phyloP scores from a whole-genome alignment of 108 stramenopile genomes.

The Conticribra weissflogii region DNA sequence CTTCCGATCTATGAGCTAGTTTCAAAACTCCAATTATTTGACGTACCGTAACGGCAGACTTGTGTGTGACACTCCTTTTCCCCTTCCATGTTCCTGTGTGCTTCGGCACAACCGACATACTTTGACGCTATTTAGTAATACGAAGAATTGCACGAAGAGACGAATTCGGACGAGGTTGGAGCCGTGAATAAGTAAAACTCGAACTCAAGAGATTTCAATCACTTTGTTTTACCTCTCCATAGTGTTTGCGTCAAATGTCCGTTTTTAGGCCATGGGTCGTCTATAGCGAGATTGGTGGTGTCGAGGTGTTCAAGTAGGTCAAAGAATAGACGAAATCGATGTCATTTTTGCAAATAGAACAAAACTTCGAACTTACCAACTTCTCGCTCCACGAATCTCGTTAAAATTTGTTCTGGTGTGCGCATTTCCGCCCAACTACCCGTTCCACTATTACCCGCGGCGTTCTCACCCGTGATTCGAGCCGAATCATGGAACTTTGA shows the following conservation, averaged over 20 bases:
- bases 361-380: no score
- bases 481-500: constrained; percentile 34
- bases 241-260: constrained; percentile 34
- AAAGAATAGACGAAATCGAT: no score
- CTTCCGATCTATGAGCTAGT: background rate
- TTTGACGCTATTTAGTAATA: no score
- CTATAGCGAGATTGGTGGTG: no score
- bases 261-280: constrained; percentile 34
- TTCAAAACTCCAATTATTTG: background rate
- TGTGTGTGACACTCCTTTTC: constrained; percentile 36
- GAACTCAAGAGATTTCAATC: background rate
- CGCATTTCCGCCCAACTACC: constrained; percentile 24
- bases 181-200: background rate
- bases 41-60: constrained; percentile 27
- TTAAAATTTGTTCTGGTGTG: constrained; percentile 23
- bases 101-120: constrained; percentile 45
- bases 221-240: constrained; percentile 13
- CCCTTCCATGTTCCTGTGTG: constrained; percentile 15
- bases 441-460: constrained; percentile 25
- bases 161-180: background rate
- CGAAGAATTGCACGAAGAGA: no score
- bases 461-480: constrained; percentile 31
- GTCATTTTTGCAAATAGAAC: no score
- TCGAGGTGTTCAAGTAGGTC: no score
- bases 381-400: constrained; percentile 38